A percentile compares a stretch with the other conserved stretches of the same genome.
phyloP scores from a whole-genome alignment of 495 filamentous ascomycete species.

The Talaromyces nanjingensis region DNA sequence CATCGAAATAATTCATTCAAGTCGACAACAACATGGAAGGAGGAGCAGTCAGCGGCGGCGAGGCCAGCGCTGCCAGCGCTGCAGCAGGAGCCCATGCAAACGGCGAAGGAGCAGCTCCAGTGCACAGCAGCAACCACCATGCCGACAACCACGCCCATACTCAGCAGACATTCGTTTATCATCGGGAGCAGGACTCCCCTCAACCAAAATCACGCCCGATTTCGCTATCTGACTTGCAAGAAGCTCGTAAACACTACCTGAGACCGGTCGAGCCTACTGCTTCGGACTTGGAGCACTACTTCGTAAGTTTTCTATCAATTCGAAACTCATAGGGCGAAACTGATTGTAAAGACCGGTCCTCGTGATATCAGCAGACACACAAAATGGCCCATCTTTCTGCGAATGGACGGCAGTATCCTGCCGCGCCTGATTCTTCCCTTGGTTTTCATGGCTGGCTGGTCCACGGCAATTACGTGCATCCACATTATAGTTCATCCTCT shows the following conservation, averaged over 20 bases:
- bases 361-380: constrained; percentile 68
- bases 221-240: constrained; percentile 25
- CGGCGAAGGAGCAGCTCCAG: constrained; percentile 19
- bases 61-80: constrained; percentile 2
- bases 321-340: not conserved
- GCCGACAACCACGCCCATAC: constrained; percentile 13
- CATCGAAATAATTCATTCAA: not conserved
- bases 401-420: constrained; percentile 72
- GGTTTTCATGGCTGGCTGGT: constrained; percentile 59
- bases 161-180: constrained; percentile 5
- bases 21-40: constrained; percentile 7
- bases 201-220: constrained; percentile 5
- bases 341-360: constrained; percentile 40
- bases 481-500: constrained; percentile 41
- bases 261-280: not conserved
- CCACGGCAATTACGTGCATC: constrained; percentile 60
- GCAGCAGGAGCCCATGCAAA: constrained; percentile 13
- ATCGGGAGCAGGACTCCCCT: constrained; percentile 22
- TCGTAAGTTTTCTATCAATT: constrained; percentile 24
- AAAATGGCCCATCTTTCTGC: constrained; percentile 73
- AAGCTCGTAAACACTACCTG: constrained; percentile 16
- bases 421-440: constrained; percentile 76
- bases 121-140: constrained; percentile 15
- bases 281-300: constrained; percentile 36
- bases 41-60: constrained; percentile 12